Base-by-base conservation (phyloP, 1,284 basidiomycete genomes). In the Trametes versicolor region DNA sequence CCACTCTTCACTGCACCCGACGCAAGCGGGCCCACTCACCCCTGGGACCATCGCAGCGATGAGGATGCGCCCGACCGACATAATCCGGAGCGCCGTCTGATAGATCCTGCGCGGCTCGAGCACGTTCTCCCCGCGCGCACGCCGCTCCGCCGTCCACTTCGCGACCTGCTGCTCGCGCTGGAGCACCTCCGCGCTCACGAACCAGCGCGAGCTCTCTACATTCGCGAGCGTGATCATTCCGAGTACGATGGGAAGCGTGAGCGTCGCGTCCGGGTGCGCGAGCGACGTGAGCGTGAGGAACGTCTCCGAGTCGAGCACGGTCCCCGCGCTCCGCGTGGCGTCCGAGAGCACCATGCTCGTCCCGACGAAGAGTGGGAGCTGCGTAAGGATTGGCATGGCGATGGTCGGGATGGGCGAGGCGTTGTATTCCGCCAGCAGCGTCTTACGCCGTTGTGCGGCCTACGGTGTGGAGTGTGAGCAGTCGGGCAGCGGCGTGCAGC, bases 31-130 rank as follows among this genome's bases (percentile, higher is more conserved):
- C 36, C 13, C 36, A 80, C 87, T 70, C 74, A 96, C 94, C 66
- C 92, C 92, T 54, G 95, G 94, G 23, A 91, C 87, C 74, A 93
- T 79, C 19, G 88, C 83, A n/a, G 91, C 91, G 37, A 95, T 77
- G 25, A 93, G 80, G 58, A 96, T 94, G 64, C 94, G 87, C 17
- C 82, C 82, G 32, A 97, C 81, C 0, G 92, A 89, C 37, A 90
- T 74, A 1, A 84, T 75, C 48, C 94, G 81, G 66, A 96, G 76
- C 1, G 78, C 78, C 8, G 85, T 85, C 70, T 90, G 91, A 57
- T 94, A 79, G 39, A 91, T 77, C 66, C 85, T 85, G 62, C 80
- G 81, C 13, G 85, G 86, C 70, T 85, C 78, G 21, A 86, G 63
- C 65, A 82, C 73, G 56, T 76, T 74, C 74, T 83, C 75, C 60